Evolutionary conservation across 2,329 filamentous ascomycete genomes (phyloP).

Genomic region (Venturia oleaginea): DNA sequence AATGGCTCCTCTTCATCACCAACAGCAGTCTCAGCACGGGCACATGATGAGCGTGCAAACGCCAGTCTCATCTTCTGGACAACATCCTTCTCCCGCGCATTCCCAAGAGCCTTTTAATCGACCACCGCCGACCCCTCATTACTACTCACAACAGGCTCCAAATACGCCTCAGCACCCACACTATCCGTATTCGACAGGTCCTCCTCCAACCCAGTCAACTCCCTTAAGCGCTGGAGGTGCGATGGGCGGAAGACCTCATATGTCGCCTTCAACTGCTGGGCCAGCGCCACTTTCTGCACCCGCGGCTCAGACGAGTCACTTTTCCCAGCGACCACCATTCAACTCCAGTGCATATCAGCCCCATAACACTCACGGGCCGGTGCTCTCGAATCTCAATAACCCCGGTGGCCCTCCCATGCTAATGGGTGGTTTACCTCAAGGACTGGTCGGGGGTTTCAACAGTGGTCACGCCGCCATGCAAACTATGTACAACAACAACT

Average conservation of each 20-base stretch:
- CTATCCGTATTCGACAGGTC: slow-evolving; percentile 41
- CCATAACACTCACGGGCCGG: slow-evolving; percentile 55
- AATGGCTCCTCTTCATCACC: slow-evolving; percentile 37
- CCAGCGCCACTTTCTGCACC: slow-evolving; percentile 39
- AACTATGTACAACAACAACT: slow-evolving; percentile 45
- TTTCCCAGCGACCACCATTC: slow-evolving; percentile 37
- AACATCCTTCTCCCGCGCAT: slow-evolving; percentile 44
- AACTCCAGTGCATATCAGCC: slow-evolving; percentile 16
- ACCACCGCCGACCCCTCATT: slow-evolving; percentile 51
- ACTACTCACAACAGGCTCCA: slow-evolving; percentile 50
- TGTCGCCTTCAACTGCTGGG: slow-evolving; percentile 42
- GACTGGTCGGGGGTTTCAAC: slow-evolving; percentile 49
- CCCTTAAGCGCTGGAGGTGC: slow-evolving; percentile 38
- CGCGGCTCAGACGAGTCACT: slow-evolving; percentile 40
- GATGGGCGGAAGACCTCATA: slow-evolving; percentile 30
- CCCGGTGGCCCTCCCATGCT: slow-evolving; percentile 64
- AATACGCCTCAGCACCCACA: slow-evolving; percentile 40
- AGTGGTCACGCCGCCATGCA: slow-evolving; percentile 58
- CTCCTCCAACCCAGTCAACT: slow-evolving; percentile 41
- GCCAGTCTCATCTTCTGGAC: slow-evolving; percentile 39
- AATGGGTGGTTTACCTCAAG: slow-evolving; percentile 49
- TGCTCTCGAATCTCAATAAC: slow-evolving; percentile 71
- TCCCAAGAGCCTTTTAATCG: slow-evolving; percentile 49
- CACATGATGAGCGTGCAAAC: slow-evolving; percentile 22
- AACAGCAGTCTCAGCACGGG: slow-evolving; percentile 30